phyloP scores from a whole-genome alignment of 345 rosid species.

The Euphorbia tirucalli region DNA sequence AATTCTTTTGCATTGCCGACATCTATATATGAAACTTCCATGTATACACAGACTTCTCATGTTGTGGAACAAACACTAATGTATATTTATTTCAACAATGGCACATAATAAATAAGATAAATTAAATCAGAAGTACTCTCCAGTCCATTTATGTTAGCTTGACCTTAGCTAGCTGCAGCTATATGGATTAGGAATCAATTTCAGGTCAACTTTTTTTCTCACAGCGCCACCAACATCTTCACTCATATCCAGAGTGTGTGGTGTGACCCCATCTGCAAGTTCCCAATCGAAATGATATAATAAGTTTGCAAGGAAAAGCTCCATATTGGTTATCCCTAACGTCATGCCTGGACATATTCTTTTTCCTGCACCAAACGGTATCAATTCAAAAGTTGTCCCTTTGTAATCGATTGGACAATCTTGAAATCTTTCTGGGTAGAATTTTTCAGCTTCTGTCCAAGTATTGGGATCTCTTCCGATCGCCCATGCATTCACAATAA shows the following conservation, averaged over 20 bases:
- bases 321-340: not conserved
- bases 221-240: not conserved
- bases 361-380: constrained; percentile 9
- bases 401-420: not conserved
- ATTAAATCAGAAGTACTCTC: no score
- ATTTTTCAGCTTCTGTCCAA: constrained; percentile 1
- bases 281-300: constrained; percentile 5
- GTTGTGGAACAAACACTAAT: no score
- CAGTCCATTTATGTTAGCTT: no score
- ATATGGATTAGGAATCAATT: not conserved
- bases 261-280: not conserved
- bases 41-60: no score
- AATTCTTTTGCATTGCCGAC: no score
- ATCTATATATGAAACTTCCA: no score
- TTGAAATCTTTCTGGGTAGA: constrained; percentile 6
- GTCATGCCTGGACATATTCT: constrained; percentile 16
- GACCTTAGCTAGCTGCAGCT: no score
- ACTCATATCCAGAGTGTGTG: constrained; percentile 5
- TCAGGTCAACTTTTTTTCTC: not conserved
- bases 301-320: constrained; percentile 5
- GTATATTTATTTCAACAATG: no score
- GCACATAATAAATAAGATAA: no score
- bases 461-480: constrained; percentile 10
- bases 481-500: constrained; percentile 5
- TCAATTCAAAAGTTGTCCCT: not conserved